Conservation (phyloP, 768 basidiomycete species). For the Punctularia strigosozonata region DNA sequence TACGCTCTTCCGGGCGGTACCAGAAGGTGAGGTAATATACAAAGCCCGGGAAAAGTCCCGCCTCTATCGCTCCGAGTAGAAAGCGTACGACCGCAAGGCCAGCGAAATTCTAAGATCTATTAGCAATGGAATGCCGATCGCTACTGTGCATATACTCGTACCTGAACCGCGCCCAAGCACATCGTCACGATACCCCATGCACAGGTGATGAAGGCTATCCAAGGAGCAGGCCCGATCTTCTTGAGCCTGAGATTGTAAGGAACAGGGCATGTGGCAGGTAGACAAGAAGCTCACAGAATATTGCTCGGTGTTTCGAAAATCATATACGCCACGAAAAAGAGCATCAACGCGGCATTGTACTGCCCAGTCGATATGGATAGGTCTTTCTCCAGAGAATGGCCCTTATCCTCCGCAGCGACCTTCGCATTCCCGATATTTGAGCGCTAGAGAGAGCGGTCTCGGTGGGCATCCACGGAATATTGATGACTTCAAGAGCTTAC, state of each 20-base stretch:
- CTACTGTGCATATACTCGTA: too few relatives aligned
- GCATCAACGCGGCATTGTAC: conserved; percentile 25
- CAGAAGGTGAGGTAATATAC: conserved; percentile 33
- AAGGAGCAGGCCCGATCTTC: conserved; percentile 22
- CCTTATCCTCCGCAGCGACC: conserved; percentile 20
- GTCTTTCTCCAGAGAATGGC: conserved; percentile 18
- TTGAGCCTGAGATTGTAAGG: conserved; percentile 30
- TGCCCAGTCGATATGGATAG: conserved; percentile 17
- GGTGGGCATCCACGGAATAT: too few relatives aligned
- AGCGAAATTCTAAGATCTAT: conserved; percentile 23
- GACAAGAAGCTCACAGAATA: too few relatives aligned
- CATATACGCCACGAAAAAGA: conserved; percentile 28
- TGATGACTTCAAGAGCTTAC: too few relatives aligned
- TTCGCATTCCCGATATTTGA: conserved; percentile 21
- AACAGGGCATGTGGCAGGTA: too few relatives aligned
- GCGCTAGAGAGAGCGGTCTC: conserved; percentile 18
- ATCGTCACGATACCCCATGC: conserved; percentile 27
- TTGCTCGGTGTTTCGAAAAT: conserved; percentile 27
- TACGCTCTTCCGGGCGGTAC: conserved; percentile 24
- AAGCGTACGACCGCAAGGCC: conserved; percentile 30
- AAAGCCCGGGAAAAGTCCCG: conserved; percentile 29
- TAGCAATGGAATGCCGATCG: too few relatives aligned
- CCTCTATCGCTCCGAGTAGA: conserved; percentile 30
- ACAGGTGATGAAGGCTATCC: conserved; percentile 29
- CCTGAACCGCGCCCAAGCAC: conserved; percentile 23